Base-by-base conservation (phyloP, 805 yeast genomes). In the Wickerhamiella bombiphila region DNA sequence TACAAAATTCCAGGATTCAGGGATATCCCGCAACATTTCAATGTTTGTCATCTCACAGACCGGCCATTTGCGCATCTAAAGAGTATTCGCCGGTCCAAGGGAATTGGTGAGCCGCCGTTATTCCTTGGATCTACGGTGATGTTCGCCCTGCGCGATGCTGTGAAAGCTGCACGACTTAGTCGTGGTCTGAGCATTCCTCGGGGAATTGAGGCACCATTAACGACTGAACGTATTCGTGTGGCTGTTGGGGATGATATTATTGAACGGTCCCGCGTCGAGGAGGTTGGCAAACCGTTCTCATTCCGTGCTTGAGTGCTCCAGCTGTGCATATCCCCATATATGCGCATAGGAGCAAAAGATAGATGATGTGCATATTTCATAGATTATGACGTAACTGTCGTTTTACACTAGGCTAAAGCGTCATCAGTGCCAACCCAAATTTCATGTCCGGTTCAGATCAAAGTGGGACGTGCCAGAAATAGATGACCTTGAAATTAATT, bases 31-130 rank as follows among this genome's bases (percentile, higher is more conserved):
- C 69, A 65, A 45, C 52, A 49, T 22, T 66, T 65, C 52, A 60
- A 60, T 39, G 66, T 66, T 14, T 51, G 61, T 13, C 55, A 64
- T 51, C 50, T 64, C 29, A 56, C 57, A 31, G 68, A 59, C 36
- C 53, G 65, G 13, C 64, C 58, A 15, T 66, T 63, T 48, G 50
- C 52, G 39, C 69, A 65, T 49, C 51, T 66, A 46, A 63, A 62
- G 44, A 63, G 69, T 3, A 61, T 66, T 35, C 59, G 61, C 43
- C 50, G 63, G 21, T 61, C 67, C 25, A 65, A 65, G 45, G 71
- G 71, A 22, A 61, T 66, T 36, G 71, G 71, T 19, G 71, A 66
- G 50, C 71, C 71, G 5, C 71, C 71, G n/a, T 49, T 66, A 38
- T 64, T 66, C 42, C 46, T 66, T 22, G 70, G 70, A 2, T 51